Evolutionary conservation across 2,329 filamentous ascomycete species (phyloP).

Genomic region (Botrytis pseudocinerea): DNA sequence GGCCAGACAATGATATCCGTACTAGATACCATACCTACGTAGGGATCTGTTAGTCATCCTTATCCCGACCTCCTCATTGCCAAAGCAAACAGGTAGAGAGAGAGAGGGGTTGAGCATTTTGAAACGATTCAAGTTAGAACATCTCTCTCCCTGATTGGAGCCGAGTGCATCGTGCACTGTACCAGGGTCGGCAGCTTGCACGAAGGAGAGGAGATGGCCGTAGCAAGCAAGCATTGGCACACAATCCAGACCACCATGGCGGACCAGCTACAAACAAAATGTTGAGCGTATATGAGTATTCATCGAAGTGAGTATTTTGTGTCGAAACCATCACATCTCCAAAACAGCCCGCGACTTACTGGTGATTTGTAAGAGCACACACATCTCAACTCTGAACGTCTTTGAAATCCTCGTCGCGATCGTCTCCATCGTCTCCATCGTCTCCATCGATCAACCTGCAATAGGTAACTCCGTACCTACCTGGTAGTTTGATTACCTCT

Average conservation of each 20-base stretch:
- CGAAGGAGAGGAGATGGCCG: neutral
- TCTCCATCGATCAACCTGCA: neutral
- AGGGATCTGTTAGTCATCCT: neutral
- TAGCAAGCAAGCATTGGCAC: slow-evolving; percentile 1
- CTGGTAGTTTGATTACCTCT: neutral
- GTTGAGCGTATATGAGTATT: neutral
- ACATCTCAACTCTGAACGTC: neutral
- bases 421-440: neutral
- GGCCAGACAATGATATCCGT: neutral
- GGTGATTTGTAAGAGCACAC: neutral
- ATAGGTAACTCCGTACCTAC: neutral
- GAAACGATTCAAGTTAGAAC: slow-evolving; percentile 7
- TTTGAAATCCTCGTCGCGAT: neutral
- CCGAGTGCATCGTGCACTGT: neutral
- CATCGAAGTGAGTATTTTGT: neutral
- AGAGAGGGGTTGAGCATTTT: neutral
- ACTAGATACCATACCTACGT: neutral
- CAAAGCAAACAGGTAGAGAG: neutral
- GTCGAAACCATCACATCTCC: neutral
- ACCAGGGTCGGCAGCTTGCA: neutral
- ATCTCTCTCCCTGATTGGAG: neutral
- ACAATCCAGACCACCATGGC: neutral
- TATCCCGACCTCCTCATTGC: neutral
- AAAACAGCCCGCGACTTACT: neutral
- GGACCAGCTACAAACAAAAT: neutral